A percentile compares a stretch with the other conserved stretches of the same genome.
phyloP scores from a whole-genome alignment of 306 rosid species.

The Hippophae gyantsensis region DNA sequence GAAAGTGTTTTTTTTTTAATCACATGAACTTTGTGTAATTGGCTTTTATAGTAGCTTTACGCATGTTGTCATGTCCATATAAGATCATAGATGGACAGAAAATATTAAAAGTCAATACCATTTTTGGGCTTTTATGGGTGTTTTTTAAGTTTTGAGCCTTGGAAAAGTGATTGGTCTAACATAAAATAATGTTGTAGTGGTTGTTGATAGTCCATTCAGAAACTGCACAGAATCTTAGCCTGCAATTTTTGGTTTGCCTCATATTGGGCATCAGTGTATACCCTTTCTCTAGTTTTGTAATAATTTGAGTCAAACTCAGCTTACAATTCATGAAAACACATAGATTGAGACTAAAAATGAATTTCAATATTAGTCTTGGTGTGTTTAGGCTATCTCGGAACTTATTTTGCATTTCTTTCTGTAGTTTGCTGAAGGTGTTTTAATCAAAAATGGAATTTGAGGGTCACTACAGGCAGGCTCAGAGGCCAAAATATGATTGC shows the following conservation, averaged over 20 bases:
- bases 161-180: conserved; percentile 21
- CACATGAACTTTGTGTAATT: conserved; percentile 18
- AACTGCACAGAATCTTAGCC: conserved; percentile 26
- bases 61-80: too few species aligned
- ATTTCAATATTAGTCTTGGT: conserved; percentile 23
- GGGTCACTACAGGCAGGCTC: conserved; percentile 41
- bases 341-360: conserved; percentile 22
- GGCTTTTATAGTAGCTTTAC: neutral
- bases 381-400: conserved; percentile 24
- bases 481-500: conserved; percentile 71
- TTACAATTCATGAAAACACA: conserved; percentile 16
- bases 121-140: conserved; percentile 7
- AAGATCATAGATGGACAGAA: too few species aligned
- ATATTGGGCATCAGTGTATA: conserved; percentile 22
- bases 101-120: too few species aligned
- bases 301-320: conserved; percentile 31
- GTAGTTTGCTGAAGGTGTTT: conserved; percentile 1
- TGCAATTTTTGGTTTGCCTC: conserved; percentile 16
- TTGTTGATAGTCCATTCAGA: conserved; percentile 42
- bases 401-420: conserved; percentile 17
- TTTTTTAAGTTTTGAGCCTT: conserved; percentile 8
- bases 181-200: conserved; percentile 15
- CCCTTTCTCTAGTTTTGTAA: conserved; percentile 21
- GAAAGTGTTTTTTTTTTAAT: conserved; percentile 15
- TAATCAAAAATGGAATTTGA: conserved; percentile 62